A percentile compares a stretch with the other conserved stretches of the same genome.
These are phyloP conservation scores for Wickerhamiella australiensis DNA, from an alignment of 805 yeast genomes.

Conservation along the genomic window DNA sequence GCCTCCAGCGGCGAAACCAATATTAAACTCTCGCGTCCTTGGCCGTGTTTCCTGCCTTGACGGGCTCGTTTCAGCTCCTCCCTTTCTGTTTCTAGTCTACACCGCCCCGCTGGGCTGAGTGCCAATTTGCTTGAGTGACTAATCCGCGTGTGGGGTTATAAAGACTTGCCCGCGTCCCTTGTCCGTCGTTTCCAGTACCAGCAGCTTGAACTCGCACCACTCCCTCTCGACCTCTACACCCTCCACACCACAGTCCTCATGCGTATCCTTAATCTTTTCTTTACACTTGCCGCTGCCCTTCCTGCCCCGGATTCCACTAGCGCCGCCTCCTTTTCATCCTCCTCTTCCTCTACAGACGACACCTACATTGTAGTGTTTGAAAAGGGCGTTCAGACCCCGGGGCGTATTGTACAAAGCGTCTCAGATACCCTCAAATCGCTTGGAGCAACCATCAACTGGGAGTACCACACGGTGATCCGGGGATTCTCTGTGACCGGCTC, in stretches of 20 bases:
- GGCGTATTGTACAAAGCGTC: conserved; percentile 27
- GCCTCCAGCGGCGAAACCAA: neutral
- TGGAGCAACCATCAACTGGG: conserved; percentile 39
- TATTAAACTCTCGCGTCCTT: neutral
- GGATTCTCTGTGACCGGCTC: conserved; percentile 39
- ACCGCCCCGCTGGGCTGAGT: neutral
- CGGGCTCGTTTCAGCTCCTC: no score
- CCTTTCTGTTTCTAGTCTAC: no score
- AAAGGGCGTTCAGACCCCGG: conserved; percentile 26
- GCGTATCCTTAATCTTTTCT: neutral
- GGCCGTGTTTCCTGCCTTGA: neutral
- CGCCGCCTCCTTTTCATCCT: neutral
- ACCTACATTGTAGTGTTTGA: conserved; percentile 26
- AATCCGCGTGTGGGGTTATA: neutral
- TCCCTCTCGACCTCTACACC: neutral
- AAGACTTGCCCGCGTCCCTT: neutral
- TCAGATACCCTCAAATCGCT: conserved; percentile 28
- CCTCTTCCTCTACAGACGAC: neutral
- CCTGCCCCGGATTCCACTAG: neutral
- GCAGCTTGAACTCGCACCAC: neutral
- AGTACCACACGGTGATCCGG: conserved; percentile 35
- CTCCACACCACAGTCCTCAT: neutral
- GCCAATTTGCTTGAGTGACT: neutral
- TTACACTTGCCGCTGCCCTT: conserved; percentile 1
- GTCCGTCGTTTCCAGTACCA: neutral